Base-by-base conservation (phyloP, 768 basidiomycete genomes). In the Podaxis rugospora region DNA sequence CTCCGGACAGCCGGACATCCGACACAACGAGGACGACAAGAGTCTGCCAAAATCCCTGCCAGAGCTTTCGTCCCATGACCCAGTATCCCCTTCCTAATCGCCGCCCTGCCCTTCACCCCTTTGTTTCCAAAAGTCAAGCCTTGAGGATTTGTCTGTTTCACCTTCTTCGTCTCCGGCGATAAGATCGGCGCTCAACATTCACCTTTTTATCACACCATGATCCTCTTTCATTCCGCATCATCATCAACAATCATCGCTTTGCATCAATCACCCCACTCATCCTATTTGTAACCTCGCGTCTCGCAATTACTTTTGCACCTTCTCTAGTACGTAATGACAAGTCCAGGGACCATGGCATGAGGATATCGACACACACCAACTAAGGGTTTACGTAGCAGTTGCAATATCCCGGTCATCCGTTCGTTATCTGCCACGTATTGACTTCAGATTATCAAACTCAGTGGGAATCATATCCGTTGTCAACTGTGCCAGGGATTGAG, bases 391-490 rank as follows among this genome's bases (percentile, higher is more conserved):
- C 55, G 55, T 57, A 57, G 46, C 35, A 23, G 23, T 7, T 6
- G 18, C 5, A 11, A 25, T 44, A 44, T 44, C 42, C 42, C 18
- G 42, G 47, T 49, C n/a, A 13, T 47, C 42, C 55, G 44, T 44
- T 47, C 5, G 55, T 57, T 57, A 47, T 47, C 55, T 47, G 55
- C 55, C 55, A 57, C 55, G 55, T 57, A 57, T 57, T 32, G 47
- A 18, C 55, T 11, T 18, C 21, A 57, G 55, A 57, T 57, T 44
- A 47, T 47, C 46, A 6, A 35, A 54, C 52, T n/a, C 28, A 32
- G 18, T n/a, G 14, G 32, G 46, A 32, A 57, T 47, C 55, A 47
- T 46, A 57, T 57, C 52, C n/a, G 14, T 14, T 18, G 23, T 49
- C 47, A 49, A 23, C 23, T 11, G 11, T 18, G 18, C 21, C 18